These are phyloP conservation scores for Mortierella sp. DNA, from an alignment of 371 early-diverging fungal genomes.

Conservation along the genomic window DNA sequence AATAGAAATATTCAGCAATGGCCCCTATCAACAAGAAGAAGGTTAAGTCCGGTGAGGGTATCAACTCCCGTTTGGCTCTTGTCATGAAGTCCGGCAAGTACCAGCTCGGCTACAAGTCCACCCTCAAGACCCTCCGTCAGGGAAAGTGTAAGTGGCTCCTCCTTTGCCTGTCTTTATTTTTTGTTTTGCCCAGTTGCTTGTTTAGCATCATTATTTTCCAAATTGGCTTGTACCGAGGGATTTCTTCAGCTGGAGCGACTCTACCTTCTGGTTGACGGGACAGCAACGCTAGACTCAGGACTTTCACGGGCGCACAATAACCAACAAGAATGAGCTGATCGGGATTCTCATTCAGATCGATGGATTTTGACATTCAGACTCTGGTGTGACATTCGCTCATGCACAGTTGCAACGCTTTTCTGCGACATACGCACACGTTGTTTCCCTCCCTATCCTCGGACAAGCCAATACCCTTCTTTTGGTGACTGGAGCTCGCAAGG, in stretches of 20 bases:
- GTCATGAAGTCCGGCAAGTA: constrained; percentile 99
- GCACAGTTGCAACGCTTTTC: neutral
- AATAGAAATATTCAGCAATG: constrained; percentile 45
- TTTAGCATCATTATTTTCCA: neutral
- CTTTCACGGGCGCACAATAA: neutral
- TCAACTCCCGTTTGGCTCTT: constrained; percentile 98
- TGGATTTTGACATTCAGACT: neutral
- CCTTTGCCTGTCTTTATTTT: neutral
- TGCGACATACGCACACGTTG: neutral
- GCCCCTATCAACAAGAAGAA: constrained; percentile 70
- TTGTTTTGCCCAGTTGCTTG: constrained; percentile 12
- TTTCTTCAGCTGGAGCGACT: neutral
- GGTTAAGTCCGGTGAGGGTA: constrained; percentile 89
- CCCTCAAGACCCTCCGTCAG: constrained; percentile 96
- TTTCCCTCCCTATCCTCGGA: constrained; percentile 10
- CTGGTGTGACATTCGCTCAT: neutral
- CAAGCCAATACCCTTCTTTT: constrained; percentile 49
- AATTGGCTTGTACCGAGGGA: constrained; percentile 32
- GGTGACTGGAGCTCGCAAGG: constrained; percentile 61
- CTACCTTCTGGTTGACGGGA: neutral
- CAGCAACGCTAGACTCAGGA: neutral
- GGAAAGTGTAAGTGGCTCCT: constrained; percentile 87
- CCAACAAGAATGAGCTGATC: neutral
- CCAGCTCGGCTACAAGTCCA: constrained; percentile 97
- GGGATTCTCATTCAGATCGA: constrained; percentile 15